Base-by-base conservation (phyloP, 2,329 filamentous ascomycete genomes). In the Pezicula neosporulosa region DNA sequence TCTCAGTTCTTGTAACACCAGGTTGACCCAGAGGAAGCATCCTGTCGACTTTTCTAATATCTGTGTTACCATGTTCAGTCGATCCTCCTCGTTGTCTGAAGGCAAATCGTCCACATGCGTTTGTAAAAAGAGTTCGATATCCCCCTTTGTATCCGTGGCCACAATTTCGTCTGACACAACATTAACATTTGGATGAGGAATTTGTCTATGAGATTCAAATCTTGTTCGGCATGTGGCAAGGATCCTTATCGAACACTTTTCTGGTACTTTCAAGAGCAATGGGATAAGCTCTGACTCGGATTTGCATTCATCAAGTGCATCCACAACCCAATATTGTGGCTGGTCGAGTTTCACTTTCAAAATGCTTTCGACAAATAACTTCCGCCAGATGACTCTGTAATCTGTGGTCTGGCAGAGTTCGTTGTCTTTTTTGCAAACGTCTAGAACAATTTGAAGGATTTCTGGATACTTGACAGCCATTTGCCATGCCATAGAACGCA, bases 301-400 rank as follows among this genome's bases (percentile, higher is more conserved):
- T 18, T 49, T 43, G 39, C 66, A 70, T 49, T 70, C 68, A 49
- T 70, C 68, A 6, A 70, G 24, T 2, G 63, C 68, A 56, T 71
- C 69, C 24, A 71, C 61, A 0, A 70, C 59, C 67, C 66, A 69
- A 41, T 60, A 68, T 19, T 69, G 64, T 16, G 56, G 50, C 18
- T 51, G 42, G 12, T 51, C 36, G 12, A 58, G 49, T 4, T 38
- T 46, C 6, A 59, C 50, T 47, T 63, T 63, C 15, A 69, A 60
- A 7, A 70, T 68, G 4, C 63, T 53, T 6, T 58, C 61, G 3
- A 60, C 47, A 47, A 70, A 70, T 0, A 70, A 1, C 46, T 64
- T 70, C 5, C 56, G 56, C 69, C 69, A 71, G 10, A 70, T 61
- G 2, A 58, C 57, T 6, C 54, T 41, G 3, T 62, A 48, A 48